Base-by-base conservation (phyloP, 2,329 filamentous ascomycete genomes). In the Trichothecium sympodiale region DNA sequence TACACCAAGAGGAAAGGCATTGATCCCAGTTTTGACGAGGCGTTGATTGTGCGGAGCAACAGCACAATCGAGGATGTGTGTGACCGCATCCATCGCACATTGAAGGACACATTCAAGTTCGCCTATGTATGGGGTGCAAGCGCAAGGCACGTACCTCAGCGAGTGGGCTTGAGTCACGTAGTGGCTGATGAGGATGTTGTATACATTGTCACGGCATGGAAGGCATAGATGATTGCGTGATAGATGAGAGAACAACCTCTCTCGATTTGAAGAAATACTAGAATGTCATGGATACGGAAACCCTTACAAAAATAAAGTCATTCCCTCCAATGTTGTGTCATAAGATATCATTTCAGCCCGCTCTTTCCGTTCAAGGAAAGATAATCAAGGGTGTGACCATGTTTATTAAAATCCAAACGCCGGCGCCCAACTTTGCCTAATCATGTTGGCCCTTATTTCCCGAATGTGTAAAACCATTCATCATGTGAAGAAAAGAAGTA, bases 91-190 rank as follows among this genome's bases (percentile, higher is more conserved):
- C 91, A 98, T 63, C 72, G 91, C 42, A 91, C 78, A 17, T 65
- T 98, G 46, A 98, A 96, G 74, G 93, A 98, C 43, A 94, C 87
- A 4, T 98, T 96, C 72, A 98, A 96, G 68, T 95, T 96, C 63
- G 93, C 91, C 3, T 63, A 96, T 46, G 91, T 98, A 0, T 98
- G 93, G 93, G 91, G 91, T 4, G 88, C 88, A 14, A 96, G 89
- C 59, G 91, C 91, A 26, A 78, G 86, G 51, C 93, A 98, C 66
- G 71, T 96, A 26, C 91, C 93, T 26, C 91, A 98, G 67, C 70
- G 91, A 43, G 89, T 95, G 27, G 93, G 91, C 1, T 59, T 98
- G 50, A 68, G 75, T 6, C 91, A 98, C 67, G 51, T 75, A 10
- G 88, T 98, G 31, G 62, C 69, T 2, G 77, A 81, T 43, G 76